A percentile compares a stretch with the other conserved stretches of the same genome.
These are phyloP conservation scores for Draba incana DNA, from an alignment of 345 rosid species.

Conservation along the genomic window DNA sequence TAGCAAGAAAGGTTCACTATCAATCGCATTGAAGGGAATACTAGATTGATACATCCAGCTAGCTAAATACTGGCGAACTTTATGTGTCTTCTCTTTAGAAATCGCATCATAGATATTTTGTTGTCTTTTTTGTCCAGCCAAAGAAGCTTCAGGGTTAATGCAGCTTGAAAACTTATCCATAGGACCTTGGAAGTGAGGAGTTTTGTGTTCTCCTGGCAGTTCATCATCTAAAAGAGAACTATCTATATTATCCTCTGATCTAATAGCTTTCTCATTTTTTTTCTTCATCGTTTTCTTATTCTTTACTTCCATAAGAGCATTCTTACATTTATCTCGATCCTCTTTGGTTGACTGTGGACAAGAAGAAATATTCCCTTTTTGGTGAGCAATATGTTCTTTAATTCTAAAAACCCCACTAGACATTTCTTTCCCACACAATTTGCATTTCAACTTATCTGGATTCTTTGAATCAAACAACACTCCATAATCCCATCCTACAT, in stretches of 20 bases:
- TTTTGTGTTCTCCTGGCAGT: neutral
- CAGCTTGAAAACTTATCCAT: neutral
- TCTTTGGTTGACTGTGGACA: neutral
- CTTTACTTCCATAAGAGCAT: neutral
- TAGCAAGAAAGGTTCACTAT: too few relatives aligned
- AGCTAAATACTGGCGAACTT: too few relatives aligned
- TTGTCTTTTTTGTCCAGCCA: too few relatives aligned
- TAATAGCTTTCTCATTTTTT: neutral
- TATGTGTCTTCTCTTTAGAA: too few relatives aligned
- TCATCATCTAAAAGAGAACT: neutral
- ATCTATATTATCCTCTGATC: neutral
- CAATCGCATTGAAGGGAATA: too few relatives aligned
- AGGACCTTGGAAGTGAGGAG: neutral
- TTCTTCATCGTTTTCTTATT: neutral
- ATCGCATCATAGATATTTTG: too few relatives aligned
- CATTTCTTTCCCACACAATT: too few relatives aligned
- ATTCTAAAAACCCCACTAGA: too few relatives aligned
- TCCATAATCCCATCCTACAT: conserved; percentile 1
- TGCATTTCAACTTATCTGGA: neutral
- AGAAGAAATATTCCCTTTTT: too few relatives aligned
- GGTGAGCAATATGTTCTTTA: too few relatives aligned
- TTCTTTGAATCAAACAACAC: neutral
- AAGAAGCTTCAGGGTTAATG: too few relatives aligned
- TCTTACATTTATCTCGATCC: neutral
- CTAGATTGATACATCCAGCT: too few relatives aligned